These are phyloP conservation scores for Diatrype stigma DNA, from an alignment of 2,329 filamentous ascomycete genomes.

Conservation along the genomic window DNA sequence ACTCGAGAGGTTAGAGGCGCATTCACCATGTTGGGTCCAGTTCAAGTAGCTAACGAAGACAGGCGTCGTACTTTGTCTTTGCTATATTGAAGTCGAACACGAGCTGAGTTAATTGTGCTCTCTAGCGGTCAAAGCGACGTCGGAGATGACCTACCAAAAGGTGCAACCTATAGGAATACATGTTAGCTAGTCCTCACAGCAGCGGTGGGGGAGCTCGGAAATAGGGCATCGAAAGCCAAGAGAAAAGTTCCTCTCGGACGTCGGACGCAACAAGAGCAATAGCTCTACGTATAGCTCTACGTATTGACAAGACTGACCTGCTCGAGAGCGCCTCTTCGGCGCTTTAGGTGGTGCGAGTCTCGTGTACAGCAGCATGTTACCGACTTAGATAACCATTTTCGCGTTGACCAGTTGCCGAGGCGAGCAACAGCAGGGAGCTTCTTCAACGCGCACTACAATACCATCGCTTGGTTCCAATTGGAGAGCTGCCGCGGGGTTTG, in stretches of 20 bases:
- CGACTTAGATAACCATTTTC: constrained; percentile 13
- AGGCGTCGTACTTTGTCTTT: constrained; percentile 48
- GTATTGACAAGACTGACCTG: constrained; percentile 40
- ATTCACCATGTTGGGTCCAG: not conserved
- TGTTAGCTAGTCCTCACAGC: constrained; percentile 16
- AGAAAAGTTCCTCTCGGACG: not conserved
- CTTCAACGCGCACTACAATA: not conserved
- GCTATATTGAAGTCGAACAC: constrained; percentile 28
- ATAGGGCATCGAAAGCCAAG: not conserved
- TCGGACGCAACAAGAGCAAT: not conserved
- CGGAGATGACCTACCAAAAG: constrained; percentile 42
- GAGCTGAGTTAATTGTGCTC: constrained; percentile 10
- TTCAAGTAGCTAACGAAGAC: constrained; percentile 2
- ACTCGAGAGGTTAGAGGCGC: constrained; percentile 8
- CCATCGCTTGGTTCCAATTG: not conserved
- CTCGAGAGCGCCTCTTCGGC: constrained; percentile 56
- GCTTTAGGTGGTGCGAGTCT: constrained; percentile 52
- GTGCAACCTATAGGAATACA: constrained; percentile 40
- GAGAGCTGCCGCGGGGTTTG: not conserved
- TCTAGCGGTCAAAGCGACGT: not conserved
- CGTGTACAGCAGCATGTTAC: constrained; percentile 55
- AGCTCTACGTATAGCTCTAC: not conserved
- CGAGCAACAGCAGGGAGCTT: not conserved
- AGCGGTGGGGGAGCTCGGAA: constrained; percentile 2
- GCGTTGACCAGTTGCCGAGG: constrained; percentile 1